phyloP scores from a whole-genome alignment of 2,329 filamentous ascomycete genomes.

The Stachybotrys chartarum region DNA sequence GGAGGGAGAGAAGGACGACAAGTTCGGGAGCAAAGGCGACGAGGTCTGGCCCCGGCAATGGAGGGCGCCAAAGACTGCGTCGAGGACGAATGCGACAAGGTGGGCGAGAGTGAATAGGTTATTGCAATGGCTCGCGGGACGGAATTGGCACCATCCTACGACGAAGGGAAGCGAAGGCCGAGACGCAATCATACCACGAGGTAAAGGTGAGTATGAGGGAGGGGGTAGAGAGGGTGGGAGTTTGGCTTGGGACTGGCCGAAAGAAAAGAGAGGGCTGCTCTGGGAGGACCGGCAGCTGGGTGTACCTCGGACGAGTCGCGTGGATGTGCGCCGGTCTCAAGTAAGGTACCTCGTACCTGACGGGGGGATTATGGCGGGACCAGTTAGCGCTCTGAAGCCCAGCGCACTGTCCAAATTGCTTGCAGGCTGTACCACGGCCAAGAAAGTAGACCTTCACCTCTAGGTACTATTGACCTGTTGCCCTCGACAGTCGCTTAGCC shows the following conservation, averaged over 20 bases:
- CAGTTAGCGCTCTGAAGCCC: too few species aligned
- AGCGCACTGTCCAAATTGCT: too few species aligned
- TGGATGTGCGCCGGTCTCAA: not conserved
- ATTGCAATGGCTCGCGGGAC: conserved; percentile 11
- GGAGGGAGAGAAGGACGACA: conserved; percentile 1
- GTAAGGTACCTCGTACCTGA: not conserved
- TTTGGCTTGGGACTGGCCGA: conserved; percentile 1
- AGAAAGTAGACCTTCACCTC: too few species aligned
- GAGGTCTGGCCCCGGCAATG: conserved; percentile 1
- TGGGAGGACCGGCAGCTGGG: not conserved
- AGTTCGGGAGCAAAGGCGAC: not conserved
- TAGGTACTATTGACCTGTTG: too few species aligned
- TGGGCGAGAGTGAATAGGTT: conserved; percentile 9
- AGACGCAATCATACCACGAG: conserved; percentile 11
- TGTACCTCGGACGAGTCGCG: not conserved
- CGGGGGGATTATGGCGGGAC: too few species aligned
- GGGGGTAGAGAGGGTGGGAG: conserved; percentile 7
- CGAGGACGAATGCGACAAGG: conserved; percentile 14
- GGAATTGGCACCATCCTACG: conserved; percentile 18
- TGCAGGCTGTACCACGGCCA: too few species aligned
- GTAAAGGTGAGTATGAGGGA: conserved; percentile 6
- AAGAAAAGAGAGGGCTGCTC: not conserved
- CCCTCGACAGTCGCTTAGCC: too few species aligned
- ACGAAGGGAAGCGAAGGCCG: conserved; percentile 12
- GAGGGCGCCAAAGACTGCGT: conserved; percentile 7